Evolutionary conservation across 2,329 filamentous ascomycete genomes (phyloP).

Genomic region (Beauveria sp.): DNA sequence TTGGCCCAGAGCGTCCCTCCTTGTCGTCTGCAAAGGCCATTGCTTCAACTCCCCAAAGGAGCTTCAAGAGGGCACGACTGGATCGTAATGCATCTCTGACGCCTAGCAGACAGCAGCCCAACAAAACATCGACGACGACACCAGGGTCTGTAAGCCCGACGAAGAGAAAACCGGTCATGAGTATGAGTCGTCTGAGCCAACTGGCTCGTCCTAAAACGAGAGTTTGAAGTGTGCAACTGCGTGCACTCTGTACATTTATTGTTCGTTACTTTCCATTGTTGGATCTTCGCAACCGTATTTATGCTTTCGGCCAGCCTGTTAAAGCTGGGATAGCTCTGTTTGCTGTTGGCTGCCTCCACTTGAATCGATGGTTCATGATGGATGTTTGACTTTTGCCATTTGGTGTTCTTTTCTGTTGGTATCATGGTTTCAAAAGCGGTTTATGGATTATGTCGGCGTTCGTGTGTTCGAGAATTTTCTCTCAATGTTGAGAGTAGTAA

Average conservation of each 20-base stretch:
- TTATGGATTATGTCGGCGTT: conserved; percentile 6
- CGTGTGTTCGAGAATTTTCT: not conserved
- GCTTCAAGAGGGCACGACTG: conserved; percentile 29
- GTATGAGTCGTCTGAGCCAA: conserved; percentile 53
- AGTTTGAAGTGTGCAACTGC: conserved; percentile 24
- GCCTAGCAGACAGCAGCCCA: conserved; percentile 11
- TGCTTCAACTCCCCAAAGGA: conserved; percentile 25
- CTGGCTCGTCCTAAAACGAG: conserved; percentile 51
- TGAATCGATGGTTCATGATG: not conserved
- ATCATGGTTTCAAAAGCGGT: conserved; percentile 6
- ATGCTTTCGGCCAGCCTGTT: not conserved
- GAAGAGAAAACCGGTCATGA: conserved; percentile 47
- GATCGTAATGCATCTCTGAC: conserved; percentile 21
- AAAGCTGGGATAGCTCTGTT: not conserved
- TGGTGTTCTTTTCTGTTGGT: not conserved
- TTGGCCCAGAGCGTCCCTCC: conserved; percentile 43
- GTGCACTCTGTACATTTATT: conserved; percentile 4
- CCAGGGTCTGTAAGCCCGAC: conserved; percentile 32
- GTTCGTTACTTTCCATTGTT: not conserved
- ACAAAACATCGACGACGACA: conserved; percentile 15
- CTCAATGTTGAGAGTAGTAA: not conserved
- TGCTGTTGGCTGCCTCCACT: not conserved
- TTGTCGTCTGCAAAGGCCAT: conserved; percentile 42
- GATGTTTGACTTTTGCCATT: not conserved
- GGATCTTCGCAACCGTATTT: not conserved